Evolutionary conservation across 371 early-diverging fungal genomes (phyloP), one percentile per base, ranked within the genome.

Genomic region (Syncephalis plumigaleata): DNA sequence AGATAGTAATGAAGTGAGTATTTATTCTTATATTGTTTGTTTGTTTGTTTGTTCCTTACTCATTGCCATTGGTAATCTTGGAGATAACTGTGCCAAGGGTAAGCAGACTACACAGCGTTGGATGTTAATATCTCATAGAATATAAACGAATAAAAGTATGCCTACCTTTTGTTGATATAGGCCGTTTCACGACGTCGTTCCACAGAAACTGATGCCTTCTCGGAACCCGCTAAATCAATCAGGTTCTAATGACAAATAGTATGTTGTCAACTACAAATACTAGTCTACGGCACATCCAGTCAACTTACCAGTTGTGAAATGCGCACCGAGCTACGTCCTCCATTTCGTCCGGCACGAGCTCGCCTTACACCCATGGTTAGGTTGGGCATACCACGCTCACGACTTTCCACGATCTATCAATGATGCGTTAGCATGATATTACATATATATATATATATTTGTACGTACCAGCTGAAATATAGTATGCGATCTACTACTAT

Each of bases 211-310:
- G 79, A 60, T 2, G 82, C 81, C 58, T 91, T 84, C 66, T 97
- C 97, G 15, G 89, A 87, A 26, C 97, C 97, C 16, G 97, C 94
- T 52, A 97, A 63, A 66, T 96, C 97, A 51, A 92, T 87, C 44
- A 96, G 60, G 54, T 81, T 87, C 67, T 76, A 57, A 8, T 20
- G 37, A 45, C 50, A 44, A 49, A n/a, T 1, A 47, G 43, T 27
- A 31, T 26, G 15, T 46, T 44, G 2, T 26, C 9, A n/a, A 7
- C 24, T 16, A 13, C 27, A 25, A 23, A 26, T 46, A 40, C 21
- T 18, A 5, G 11, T 31, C 11, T 7, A 31, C 31, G 31, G 31
- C 11, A 31, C 7, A 7, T 7, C 31, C 4, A 31, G 11, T 31
- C 15, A 26, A 25, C 18, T 52, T 64, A 74, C 76, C 56, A 81